Conservation (phyloP, 768 basidiomycete genomes). For the Lactarius trivialis region DNA sequence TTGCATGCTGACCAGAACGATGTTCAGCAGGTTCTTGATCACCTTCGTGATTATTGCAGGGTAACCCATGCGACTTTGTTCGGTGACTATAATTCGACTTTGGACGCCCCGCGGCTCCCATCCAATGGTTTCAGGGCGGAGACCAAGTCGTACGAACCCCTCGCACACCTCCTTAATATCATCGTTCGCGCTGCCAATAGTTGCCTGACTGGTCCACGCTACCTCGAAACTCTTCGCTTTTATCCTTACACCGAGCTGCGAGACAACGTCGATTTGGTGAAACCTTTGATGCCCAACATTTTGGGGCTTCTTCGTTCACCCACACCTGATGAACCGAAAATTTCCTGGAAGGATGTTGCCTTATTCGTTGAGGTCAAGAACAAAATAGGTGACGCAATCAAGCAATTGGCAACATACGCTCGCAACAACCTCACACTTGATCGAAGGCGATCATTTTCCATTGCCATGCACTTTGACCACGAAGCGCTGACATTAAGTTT, state of each 20-base stretch:
- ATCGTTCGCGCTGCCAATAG: neutral
- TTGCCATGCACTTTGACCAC: neutral
- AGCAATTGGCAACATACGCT: neutral
- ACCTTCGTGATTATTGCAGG: neutral
- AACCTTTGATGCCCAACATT: neutral
- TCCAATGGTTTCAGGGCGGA: neutral
- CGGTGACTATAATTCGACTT: neutral
- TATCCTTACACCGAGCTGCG: neutral
- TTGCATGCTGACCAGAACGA: neutral
- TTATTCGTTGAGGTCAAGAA: neutral
- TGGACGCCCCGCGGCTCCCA: neutral
- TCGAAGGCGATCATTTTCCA: neutral
- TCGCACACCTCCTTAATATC: neutral
- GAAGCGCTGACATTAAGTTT: neutral
- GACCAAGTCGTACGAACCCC: neutral
- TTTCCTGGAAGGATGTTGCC: neutral
- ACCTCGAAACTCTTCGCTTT: neutral
- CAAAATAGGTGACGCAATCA: neutral
- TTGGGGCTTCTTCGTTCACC: neutral
- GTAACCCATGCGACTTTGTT: neutral
- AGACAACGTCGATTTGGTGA: neutral
- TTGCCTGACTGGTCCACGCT: neutral
- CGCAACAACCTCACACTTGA: neutral
- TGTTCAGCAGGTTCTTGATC: neutral
- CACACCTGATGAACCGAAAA: too few species aligned